phyloP scores from a whole-genome alignment of 1,139 yeast genomes.

The Blastobotrys serpentis region DNA sequence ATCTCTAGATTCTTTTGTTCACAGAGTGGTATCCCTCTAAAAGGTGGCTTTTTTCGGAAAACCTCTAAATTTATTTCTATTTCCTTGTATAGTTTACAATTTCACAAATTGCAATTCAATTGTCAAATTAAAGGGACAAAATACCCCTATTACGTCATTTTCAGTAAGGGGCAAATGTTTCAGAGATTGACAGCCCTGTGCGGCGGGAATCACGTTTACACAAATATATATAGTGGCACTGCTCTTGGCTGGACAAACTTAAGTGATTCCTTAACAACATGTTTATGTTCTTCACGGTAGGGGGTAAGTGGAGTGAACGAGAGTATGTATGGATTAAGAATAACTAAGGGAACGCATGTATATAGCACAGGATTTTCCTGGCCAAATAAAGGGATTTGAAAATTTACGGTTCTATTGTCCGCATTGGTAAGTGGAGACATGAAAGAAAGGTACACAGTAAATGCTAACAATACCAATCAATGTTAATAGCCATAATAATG shows the following conservation, averaged over 20 bases:
- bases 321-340: background rate
- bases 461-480: conserved; percentile 5
- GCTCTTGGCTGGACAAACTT: conserved; percentile 1
- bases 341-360: background rate
- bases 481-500: conserved; percentile 37
- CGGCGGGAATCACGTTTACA: background rate
- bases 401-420: conserved; percentile 36
- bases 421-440: conserved; percentile 30
- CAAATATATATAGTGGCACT: background rate
- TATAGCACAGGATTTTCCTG: conserved; percentile 31
- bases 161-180: too few species aligned
- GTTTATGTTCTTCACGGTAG: conserved; percentile 33
- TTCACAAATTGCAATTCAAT: too few species aligned
- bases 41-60: too few species aligned
- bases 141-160: too few species aligned
- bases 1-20: too few species aligned
- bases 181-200: background rate
- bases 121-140: too few species aligned
- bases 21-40: too few species aligned
- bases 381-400: conserved; percentile 31
- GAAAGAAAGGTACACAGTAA: too few species aligned
- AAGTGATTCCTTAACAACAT: conserved; percentile 6
- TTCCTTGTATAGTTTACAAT: too few species aligned
- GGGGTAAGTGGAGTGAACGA: conserved; percentile 30
- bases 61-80: too few species aligned